Evolutionary conservation across 2,329 filamentous ascomycete genomes (phyloP).

Genomic region (Metarhizium anisopliae): DNA sequence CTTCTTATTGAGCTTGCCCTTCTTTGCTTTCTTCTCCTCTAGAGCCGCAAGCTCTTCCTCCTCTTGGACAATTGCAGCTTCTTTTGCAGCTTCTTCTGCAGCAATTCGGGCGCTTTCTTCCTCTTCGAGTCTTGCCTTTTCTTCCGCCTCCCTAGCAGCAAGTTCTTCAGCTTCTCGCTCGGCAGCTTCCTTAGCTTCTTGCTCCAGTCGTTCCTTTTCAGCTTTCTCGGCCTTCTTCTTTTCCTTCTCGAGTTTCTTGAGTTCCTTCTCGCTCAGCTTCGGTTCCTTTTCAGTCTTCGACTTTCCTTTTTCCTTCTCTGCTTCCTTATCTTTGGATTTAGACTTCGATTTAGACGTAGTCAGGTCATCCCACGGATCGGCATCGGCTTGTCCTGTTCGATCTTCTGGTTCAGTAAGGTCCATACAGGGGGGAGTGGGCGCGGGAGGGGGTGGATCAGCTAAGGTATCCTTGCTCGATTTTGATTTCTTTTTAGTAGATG

Average conservation of each 20-base stretch:
- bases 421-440: constrained; percentile 37
- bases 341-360: constrained; percentile 24
- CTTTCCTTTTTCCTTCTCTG: constrained; percentile 23
- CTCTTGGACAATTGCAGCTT: constrained; percentile 17
- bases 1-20: constrained; percentile 34
- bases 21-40: constrained; percentile 41
- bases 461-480: constrained; percentile 29
- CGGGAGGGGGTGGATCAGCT: constrained; percentile 35
- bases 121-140: constrained; percentile 18
- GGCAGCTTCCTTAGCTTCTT: constrained; percentile 16
- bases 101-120: constrained; percentile 15
- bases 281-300: constrained; percentile 28
- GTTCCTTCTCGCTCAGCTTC: constrained; percentile 40
- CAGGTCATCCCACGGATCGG: constrained; percentile 26
- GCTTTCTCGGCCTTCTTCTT: constrained; percentile 35
- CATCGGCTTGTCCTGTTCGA: constrained; percentile 25
- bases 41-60: constrained; percentile 31
- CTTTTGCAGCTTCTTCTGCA: constrained; percentile 14
- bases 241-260: constrained; percentile 41
- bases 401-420: constrained; percentile 32
- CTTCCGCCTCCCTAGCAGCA: constrained; percentile 18
- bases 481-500: constrained; percentile 34
- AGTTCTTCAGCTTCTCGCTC: constrained; percentile 22
- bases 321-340: constrained; percentile 32
- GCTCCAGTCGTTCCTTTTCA: constrained; percentile 22